phyloP scores from a whole-genome alignment of 1,284 basidiomycete species.

The Sutorius eximius region DNA sequence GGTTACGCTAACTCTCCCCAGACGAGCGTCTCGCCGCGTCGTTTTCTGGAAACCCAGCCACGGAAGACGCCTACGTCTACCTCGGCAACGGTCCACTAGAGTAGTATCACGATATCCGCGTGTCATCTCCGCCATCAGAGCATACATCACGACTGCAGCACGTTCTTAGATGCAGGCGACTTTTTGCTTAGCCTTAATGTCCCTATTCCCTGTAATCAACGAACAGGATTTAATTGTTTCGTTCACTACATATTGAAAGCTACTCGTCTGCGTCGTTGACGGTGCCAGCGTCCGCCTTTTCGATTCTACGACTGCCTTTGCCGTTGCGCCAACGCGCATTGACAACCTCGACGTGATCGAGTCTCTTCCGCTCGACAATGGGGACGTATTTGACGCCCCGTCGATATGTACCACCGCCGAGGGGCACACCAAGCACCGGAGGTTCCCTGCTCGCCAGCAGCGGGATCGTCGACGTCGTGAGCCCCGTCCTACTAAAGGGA shows the following conservation, averaged over 20 bases:
- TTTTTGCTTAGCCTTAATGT: constrained; percentile 24
- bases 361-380: constrained; percentile 62
- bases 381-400: constrained; percentile 65
- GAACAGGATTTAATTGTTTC: constrained; percentile 18
- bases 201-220: constrained; percentile 18
- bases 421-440: constrained; percentile 53
- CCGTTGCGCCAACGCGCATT: constrained; percentile 79
- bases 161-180: constrained; percentile 10
- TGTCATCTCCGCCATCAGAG: constrained; percentile 1
- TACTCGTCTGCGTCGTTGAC: constrained; percentile 11
- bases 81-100: constrained; percentile 47
- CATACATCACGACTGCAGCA: constrained; percentile 7
- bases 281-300: constrained; percentile 1
- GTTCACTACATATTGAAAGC: background rate
- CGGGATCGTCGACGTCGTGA: constrained; percentile 28
- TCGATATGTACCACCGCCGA: constrained; percentile 73
- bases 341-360: constrained; percentile 68
- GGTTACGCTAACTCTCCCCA: constrained; percentile 29
- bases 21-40: constrained; percentile 61
- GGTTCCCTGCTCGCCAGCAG: constrained; percentile 22
- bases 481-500: constrained; percentile 33
- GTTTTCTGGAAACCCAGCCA: constrained; percentile 51
- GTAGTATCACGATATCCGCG: constrained; percentile 16
- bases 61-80: constrained; percentile 69
- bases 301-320: constrained; percentile 45